Evolutionary conservation across 1,284 basidiomycete species (phyloP).

Genomic region (Pterula multifida): DNA sequence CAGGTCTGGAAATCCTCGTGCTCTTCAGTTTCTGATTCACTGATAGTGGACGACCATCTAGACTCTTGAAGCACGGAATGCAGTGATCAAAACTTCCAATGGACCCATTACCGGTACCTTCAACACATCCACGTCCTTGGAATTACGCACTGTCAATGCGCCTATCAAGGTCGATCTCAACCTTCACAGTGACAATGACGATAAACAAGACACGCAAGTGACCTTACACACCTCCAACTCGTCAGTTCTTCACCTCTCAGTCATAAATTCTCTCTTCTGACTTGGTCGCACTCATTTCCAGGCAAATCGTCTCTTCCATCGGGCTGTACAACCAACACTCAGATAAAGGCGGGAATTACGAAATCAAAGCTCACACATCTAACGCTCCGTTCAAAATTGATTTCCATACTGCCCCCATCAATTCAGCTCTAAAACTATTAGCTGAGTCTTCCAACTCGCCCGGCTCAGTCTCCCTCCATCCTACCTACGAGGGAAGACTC

Average conservation of each 20-base stretch:
- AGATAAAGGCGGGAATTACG: slow-evolving; percentile 19
- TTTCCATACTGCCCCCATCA: slow-evolving; percentile 24
- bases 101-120: slow-evolving; percentile 23
- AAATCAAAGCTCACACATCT: slow-evolving; percentile 19
- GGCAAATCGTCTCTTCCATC: neutral
- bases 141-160: slow-evolving; percentile 22
- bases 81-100: slow-evolving; percentile 19
- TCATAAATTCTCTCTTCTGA: neutral
- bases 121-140: slow-evolving; percentile 19
- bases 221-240: slow-evolving; percentile 25
- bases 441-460: slow-evolving; percentile 21
- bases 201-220: slow-evolving; percentile 11
- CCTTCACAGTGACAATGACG: slow-evolving; percentile 15
- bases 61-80: slow-evolving; percentile 18
- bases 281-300: neutral
- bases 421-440: slow-evolving; percentile 22
- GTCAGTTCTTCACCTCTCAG: slow-evolving; percentile 15
- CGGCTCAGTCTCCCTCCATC: slow-evolving; percentile 21
- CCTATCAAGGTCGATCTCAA: slow-evolving; percentile 20
- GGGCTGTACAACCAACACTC: neutral
- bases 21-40: too few species aligned
- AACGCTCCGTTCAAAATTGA: slow-evolving; percentile 20
- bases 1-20: slow-evolving; percentile 14
- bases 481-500: slow-evolving; percentile 33
- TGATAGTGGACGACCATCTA: too few species aligned